Evolutionary conservation across 768 basidiomycete genomes (phyloP), one percentile per base, ranked within the genome.

Genomic region (Lentinula lateritia): DNA sequence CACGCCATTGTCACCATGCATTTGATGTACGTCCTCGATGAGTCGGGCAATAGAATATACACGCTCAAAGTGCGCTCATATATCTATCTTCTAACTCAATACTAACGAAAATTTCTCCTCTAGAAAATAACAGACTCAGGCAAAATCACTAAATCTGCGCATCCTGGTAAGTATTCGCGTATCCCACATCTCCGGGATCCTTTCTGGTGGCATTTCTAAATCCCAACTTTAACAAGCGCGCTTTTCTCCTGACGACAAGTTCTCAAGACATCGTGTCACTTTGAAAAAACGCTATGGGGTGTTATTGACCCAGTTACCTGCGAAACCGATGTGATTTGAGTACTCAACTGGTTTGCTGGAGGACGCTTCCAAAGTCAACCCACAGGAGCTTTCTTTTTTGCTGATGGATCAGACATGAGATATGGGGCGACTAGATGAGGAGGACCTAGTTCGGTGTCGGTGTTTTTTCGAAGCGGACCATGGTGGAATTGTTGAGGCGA

Each of bases 171-270:
- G 72, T 62, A 83, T 28, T 28, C 28, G 28, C 71, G 18, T 23
- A 36, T 61, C 50, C 7, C 7, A 53, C 32, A n/a, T 56, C 58
- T 6, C 18, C 28, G 28, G 28, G 28, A 28, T 28, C 48, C 16
- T 12, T 52, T 28, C 10, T 53, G 28, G 34, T 35, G 48, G 41
- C 39, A 8, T 9, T 43, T 55, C 18, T 52, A 52, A 53, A 50
- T 41, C 34, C n/a, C 60, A 16, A 16, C 34, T 55, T 50, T 34
- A 43, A 34, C 50, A 56, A 97, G 96, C 96, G 15, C 94, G 97
- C 43, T 98, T 98, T 77, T 98, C 96, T 13, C 96, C 96, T 10
- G 97, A 99, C 74, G 96, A 98, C 84, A 98, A 98, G 79, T 98
- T 96, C 78, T 96, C 95, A 63, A 84, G 95, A 64, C 96, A 99